Evolutionary conservation across 1,284 basidiomycete species (phyloP).

Genomic region (Laetiporus sulphureus): DNA sequence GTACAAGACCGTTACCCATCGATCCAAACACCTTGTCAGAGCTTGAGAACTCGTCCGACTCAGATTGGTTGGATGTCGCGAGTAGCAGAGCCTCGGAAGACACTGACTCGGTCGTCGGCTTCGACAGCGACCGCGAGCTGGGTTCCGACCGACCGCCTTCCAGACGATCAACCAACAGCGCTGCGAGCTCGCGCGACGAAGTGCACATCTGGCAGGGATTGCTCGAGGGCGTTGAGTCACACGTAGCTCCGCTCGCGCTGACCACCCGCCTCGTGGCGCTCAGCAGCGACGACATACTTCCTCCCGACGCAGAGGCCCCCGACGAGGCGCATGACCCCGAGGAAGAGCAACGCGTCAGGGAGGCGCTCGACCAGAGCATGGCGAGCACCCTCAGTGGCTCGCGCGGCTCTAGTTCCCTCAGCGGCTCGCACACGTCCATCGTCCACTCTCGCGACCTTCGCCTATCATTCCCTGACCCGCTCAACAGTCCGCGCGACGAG

Average conservation of each 20-base stretch:
- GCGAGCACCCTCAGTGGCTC: conserved; percentile 68
- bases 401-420: conserved; percentile 38
- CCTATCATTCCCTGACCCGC: conserved; percentile 71
- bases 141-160: conserved; percentile 45
- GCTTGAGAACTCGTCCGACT: conserved; percentile 62
- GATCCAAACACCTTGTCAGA: conserved; percentile 41
- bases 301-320: conserved; percentile 11
- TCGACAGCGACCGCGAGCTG: conserved; percentile 52
- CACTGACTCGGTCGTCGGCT: conserved; percentile 53
- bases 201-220: conserved; percentile 71
- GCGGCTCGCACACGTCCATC: conserved; percentile 39
- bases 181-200: conserved; percentile 57
- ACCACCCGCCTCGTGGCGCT: conserved; percentile 15
- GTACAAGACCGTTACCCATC: conserved; percentile 23
- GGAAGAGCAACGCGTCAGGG: conserved; percentile 62
- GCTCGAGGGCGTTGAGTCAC: conserved; percentile 49
- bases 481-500: conserved; percentile 57
- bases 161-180: conserved; percentile 53
- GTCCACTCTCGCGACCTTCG: conserved; percentile 62
- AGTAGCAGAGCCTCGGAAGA: conserved; percentile 61
- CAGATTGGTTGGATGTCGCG: conserved; percentile 72
- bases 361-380: conserved; percentile 71
- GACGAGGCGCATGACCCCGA: conserved; percentile 29
- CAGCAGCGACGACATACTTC: conserved; percentile 17
- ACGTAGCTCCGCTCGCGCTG: conserved; percentile 22